Percentiles rank a stretch among this genome's conserved stretches.
These are phyloP conservation scores for Pseudoscleropodium purum DNA, from an alignment of 225 moss, liverwort and hornwort species.

Conservation along the genomic window DNA sequence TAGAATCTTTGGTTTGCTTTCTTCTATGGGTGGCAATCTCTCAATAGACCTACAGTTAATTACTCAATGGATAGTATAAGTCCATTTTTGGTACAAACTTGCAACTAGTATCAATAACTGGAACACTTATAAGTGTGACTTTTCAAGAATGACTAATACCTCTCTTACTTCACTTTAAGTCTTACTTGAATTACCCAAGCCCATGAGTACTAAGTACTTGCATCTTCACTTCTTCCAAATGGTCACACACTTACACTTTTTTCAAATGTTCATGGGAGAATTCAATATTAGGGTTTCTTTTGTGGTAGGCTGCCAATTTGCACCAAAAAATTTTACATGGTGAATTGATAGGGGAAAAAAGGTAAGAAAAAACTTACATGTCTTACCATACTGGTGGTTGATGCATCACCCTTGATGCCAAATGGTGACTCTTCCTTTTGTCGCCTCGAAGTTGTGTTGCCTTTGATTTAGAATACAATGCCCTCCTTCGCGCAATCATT, in stretches of 20 bases:
- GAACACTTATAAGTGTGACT: neutral
- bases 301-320: too few species aligned
- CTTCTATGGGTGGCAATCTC: neutral
- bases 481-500: too few species aligned
- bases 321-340: too few species aligned
- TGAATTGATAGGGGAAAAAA: too few species aligned
- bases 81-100: neutral
- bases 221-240: neutral
- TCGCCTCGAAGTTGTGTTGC: too few species aligned
- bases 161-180: neutral
- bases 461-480: too few species aligned
- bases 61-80: neutral
- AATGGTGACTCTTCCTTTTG: too few species aligned
- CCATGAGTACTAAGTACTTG: neutral
- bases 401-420: too few species aligned
- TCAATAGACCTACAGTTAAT: neutral
- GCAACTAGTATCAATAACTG: neutral
- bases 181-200: neutral
- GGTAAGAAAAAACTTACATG: too few species aligned
- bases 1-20: neutral
- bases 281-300: too few species aligned
- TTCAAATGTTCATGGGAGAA: neutral
- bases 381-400: too few species aligned
- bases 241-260: neutral
- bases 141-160: neutral